A percentile compares a stretch with the other conserved stretches of the same genome.
phyloP scores from a whole-genome alignment of 352 stramenopile species.

The Pythium aristosporum region DNA sequence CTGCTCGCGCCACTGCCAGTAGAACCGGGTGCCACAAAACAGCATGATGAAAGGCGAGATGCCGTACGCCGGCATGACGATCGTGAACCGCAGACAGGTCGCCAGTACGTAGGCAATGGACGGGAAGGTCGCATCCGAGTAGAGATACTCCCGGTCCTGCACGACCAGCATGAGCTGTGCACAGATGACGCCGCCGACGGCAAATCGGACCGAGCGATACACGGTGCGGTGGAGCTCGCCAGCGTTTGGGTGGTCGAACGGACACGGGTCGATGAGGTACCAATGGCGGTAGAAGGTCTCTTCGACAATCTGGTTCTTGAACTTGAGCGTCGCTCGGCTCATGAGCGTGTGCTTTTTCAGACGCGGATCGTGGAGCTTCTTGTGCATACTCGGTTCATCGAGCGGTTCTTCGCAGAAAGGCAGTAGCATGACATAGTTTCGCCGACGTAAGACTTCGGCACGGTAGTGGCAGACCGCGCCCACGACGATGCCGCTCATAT shows the following conservation, averaged over 20 bases:
- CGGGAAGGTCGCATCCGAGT: slow-evolving; percentile 19
- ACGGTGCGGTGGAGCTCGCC: slow-evolving; percentile 37
- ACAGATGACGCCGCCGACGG: slow-evolving; percentile 36
- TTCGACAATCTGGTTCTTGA: slow-evolving; percentile 38
- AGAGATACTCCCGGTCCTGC: slow-evolving; percentile 48
- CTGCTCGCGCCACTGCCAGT: slow-evolving; percentile 31
- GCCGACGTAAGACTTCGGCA: slow-evolving; percentile 34
- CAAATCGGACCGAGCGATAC: slow-evolving; percentile 38
- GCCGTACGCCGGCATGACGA: slow-evolving; percentile 38
- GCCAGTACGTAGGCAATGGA: slow-evolving; percentile 22
- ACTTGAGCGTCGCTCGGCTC: slow-evolving; percentile 34
- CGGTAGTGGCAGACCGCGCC: slow-evolving; percentile 42
- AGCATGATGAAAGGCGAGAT: slow-evolving; percentile 27
- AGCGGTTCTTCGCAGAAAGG: slow-evolving; percentile 35
- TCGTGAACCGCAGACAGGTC: slow-evolving; percentile 31
- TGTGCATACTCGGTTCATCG: slow-evolving; percentile 19
- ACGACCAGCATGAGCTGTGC: slow-evolving; percentile 38
- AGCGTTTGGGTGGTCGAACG: slow-evolving; percentile 46
- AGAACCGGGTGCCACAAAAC: slow-evolving; percentile 31
- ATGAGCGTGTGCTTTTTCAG: slow-evolving; percentile 39
- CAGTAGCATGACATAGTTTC: slow-evolving; percentile 43
- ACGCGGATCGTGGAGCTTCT: slow-evolving; percentile 33
- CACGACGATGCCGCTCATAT: slow-evolving; percentile 38
- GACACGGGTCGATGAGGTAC: slow-evolving; percentile 44
- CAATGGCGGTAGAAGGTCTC: slow-evolving; percentile 44